phyloP scores from a whole-genome alignment of 2,329 filamentous ascomycete genomes.

The Colletotrichum melonis region DNA sequence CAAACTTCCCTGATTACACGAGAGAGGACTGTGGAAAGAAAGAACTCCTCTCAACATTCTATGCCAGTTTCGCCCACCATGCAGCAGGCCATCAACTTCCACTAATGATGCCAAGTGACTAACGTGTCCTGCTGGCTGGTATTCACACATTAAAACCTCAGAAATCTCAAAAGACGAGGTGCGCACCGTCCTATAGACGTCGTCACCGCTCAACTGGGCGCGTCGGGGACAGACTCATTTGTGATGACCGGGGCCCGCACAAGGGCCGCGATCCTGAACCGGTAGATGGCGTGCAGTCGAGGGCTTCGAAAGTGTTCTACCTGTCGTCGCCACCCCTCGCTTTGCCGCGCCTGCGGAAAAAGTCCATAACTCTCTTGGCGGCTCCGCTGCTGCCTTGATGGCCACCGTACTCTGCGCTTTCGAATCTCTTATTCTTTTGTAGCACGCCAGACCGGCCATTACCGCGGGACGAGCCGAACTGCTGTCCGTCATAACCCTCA shows the following conservation, averaged over 20 bases:
- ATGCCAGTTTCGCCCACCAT: constrained; percentile 35
- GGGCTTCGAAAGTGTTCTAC: constrained; percentile 43
- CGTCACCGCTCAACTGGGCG: constrained; percentile 31
- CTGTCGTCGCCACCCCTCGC: constrained; percentile 72
- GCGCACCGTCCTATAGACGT: neutral
- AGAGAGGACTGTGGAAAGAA: constrained; percentile 8
- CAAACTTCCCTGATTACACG: constrained; percentile 29
- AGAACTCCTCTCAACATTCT: constrained; percentile 25
- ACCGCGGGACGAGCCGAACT: constrained; percentile 44
- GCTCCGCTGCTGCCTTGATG: constrained; percentile 88
- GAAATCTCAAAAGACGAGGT: neutral
- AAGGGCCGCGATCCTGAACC: constrained; percentile 16
- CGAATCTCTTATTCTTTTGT: constrained; percentile 90
- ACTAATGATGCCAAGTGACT: constrained; percentile 25
- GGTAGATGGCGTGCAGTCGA: constrained; percentile 23
- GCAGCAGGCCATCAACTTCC: constrained; percentile 32
- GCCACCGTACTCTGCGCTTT: constrained; percentile 78
- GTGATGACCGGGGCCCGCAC: constrained; percentile 29
- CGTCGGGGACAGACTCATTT: constrained; percentile 30
- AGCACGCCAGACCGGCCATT: constrained; percentile 49
- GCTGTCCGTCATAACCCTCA: constrained; percentile 55
- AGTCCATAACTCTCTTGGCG: constrained; percentile 96
- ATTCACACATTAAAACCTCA: constrained; percentile 34
- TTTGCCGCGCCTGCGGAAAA: constrained; percentile 89
- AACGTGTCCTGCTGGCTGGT: constrained; percentile 18